A percentile compares a stretch with the other conserved stretches of the same genome.
phyloP scores from a whole-genome alignment of 2,329 filamentous ascomycete species.

The Ophiocordyceps polyrhachis-furcata region DNA sequence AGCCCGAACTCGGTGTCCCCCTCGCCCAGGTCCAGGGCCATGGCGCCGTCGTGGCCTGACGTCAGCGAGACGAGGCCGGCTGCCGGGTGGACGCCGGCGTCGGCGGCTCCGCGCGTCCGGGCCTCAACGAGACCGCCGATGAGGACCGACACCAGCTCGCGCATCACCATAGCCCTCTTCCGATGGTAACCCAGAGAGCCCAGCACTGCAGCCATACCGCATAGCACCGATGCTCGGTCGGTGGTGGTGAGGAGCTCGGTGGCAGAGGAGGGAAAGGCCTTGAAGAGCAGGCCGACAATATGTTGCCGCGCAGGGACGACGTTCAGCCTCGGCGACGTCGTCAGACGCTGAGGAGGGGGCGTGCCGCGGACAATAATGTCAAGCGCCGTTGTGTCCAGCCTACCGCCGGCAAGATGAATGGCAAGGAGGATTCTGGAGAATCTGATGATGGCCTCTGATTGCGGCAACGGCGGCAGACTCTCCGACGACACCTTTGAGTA shows the following conservation, averaged over 20 bases:
- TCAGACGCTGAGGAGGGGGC: slow-evolving; percentile 28
- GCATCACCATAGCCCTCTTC: slow-evolving; percentile 80
- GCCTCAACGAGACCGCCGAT: slow-evolving; percentile 78
- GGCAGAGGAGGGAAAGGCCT: slow-evolving; percentile 48
- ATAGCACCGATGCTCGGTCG: slow-evolving; percentile 62
- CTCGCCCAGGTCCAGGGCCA: slow-evolving; percentile 42
- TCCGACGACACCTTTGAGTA: slow-evolving; percentile 56
- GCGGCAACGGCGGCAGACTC: slow-evolving; percentile 48
- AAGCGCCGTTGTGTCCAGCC: slow-evolving; percentile 39
- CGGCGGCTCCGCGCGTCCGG: slow-evolving; percentile 81
- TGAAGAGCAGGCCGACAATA: slow-evolving; percentile 47
- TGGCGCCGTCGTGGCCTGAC: slow-evolving; percentile 29
- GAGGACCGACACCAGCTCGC: slow-evolving; percentile 66
- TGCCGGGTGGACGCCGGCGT: slow-evolving; percentile 87
- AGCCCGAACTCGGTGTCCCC: slow-evolving; percentile 47
- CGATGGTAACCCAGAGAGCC: slow-evolving; percentile 61
- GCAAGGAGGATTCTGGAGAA: slow-evolving; percentile 52
- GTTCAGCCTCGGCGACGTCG: slow-evolving; percentile 34
- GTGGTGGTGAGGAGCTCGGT: slow-evolving; percentile 51
- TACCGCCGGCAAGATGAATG: slow-evolving; percentile 46
- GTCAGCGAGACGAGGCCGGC: slow-evolving; percentile 64
- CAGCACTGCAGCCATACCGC: slow-evolving; percentile 75
- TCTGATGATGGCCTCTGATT: slow-evolving; percentile 56
- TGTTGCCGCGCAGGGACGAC: slow-evolving; percentile 39
- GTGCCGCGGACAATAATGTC: slow-evolving; percentile 47